These are phyloP conservation scores for Neopestalotiopsis sp. DNA, from an alignment of 2,329 filamentous ascomycete species.

Conservation along the genomic window DNA sequence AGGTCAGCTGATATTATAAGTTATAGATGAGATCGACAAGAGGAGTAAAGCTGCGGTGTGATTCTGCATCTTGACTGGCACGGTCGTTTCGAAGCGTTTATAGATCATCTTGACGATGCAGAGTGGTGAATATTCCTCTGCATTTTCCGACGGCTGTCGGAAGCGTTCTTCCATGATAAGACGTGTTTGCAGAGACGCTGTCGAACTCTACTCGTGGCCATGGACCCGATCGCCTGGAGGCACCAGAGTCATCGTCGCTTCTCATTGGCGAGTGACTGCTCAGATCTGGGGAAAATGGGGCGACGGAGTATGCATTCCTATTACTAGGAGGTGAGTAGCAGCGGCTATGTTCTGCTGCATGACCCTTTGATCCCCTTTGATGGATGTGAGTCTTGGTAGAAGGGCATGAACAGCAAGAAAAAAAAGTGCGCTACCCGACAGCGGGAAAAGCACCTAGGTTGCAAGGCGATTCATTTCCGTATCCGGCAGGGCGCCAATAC, in stretches of 20 bases:
- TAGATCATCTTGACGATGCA: not conserved
- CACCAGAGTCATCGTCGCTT: not conserved
- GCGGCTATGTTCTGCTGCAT: not conserved
- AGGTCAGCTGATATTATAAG: not conserved
- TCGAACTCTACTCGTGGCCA: not conserved
- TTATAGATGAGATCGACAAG: constrained; percentile 4
- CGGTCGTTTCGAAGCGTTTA: constrained; percentile 4
- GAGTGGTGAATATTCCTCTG: not conserved
- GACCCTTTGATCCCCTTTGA: too few relatives aligned
- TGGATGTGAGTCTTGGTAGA: not conserved
- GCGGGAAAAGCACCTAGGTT: constrained; percentile 2
- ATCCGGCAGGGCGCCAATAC: not conserved
- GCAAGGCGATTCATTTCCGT: not conserved
- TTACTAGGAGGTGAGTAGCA: not conserved
- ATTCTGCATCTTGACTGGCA: not conserved
- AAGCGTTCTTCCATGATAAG: constrained; percentile 5
- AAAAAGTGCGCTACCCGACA: constrained; percentile 9
- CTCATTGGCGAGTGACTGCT: not conserved
- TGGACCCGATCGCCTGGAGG: not conserved
- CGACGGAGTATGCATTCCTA: not conserved
- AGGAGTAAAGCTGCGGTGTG: constrained; percentile 5
- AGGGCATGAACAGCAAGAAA: not conserved
- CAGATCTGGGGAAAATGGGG: not conserved
- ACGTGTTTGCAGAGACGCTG: not conserved
- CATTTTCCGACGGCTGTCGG: constrained; percentile 13